These are phyloP conservation scores for Trichoderma koningii DNA, from an alignment of 2,329 filamentous ascomycete species.

Conservation along the genomic window DNA sequence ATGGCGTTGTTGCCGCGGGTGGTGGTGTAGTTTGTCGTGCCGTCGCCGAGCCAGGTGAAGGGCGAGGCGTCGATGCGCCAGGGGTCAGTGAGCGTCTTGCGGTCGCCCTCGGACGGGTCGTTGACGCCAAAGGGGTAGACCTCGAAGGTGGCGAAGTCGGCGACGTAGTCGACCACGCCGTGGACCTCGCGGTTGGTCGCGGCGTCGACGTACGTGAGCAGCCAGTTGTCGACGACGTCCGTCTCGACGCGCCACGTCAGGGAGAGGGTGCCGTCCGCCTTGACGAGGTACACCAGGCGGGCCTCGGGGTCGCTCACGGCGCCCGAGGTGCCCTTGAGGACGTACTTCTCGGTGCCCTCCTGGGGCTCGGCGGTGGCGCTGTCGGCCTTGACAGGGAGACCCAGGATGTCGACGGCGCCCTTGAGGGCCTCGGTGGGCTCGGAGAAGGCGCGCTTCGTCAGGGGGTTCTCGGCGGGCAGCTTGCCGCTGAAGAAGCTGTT, in stretches of 20 bases:
- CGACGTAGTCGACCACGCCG: conserved; percentile 59
- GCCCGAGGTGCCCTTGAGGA: conserved; percentile 52
- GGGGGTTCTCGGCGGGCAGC: conserved; percentile 42
- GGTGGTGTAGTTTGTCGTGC: conserved; percentile 50
- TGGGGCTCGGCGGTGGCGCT: conserved; percentile 34
- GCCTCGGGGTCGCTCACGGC: conserved; percentile 56
- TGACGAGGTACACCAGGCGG: conserved; percentile 57
- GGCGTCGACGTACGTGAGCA: conserved; percentile 60
- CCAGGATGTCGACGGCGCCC: conserved; percentile 41
- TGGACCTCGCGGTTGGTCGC: conserved; percentile 49
- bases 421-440: conserved; percentile 50
- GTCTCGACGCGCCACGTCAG: conserved; percentile 62
- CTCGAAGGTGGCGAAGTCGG: conserved; percentile 54
- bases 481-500: conserved; percentile 51
- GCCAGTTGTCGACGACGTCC: conserved; percentile 58
- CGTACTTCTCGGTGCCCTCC: conserved; percentile 38
- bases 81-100: conserved; percentile 50
- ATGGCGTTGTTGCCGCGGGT: conserved; percentile 62
- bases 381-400: conserved; percentile 37
- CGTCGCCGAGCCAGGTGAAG: conserved; percentile 57
- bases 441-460: conserved; percentile 45
- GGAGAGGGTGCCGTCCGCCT: conserved; percentile 48
- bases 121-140: conserved; percentile 60
- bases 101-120: conserved; percentile 54
- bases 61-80: conserved; percentile 50